Conservation (phyloP, 208 protist species). For the Wallacemonas sp. region DNA sequence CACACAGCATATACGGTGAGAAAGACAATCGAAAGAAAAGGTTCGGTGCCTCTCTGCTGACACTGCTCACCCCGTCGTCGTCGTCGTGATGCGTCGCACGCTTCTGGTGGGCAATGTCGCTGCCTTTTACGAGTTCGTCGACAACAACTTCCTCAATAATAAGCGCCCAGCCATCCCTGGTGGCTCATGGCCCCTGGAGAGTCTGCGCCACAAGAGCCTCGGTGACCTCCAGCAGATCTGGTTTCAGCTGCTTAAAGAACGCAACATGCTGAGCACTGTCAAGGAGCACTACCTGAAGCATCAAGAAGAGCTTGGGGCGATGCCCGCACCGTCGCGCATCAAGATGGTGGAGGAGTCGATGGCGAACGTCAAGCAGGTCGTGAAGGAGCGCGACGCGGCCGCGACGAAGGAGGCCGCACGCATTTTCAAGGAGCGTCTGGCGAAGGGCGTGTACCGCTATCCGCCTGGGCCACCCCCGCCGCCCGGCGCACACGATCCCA, state of each 20-base stretch:
- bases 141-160: conserved; percentile 88
- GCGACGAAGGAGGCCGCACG: conserved; percentile 57
- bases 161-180: conserved; percentile 85
- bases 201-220: conserved; percentile 85
- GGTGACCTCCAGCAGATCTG: conserved; percentile 93
- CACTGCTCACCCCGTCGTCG: neutral
- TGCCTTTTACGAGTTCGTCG: conserved; percentile 90
- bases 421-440: conserved; percentile 75
- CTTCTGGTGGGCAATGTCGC: conserved; percentile 34
- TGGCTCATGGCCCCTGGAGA: conserved; percentile 81
- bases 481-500: conserved; percentile 54
- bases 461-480: conserved; percentile 83
- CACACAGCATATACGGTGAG: no score
- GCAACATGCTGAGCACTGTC: conserved; percentile 86
- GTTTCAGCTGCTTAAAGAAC: conserved; percentile 89
- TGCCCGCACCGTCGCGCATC: conserved; percentile 84
- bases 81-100: conserved; percentile 26
- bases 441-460: conserved; percentile 76
- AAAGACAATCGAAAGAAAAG: neutral
- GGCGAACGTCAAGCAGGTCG: conserved; percentile 73
- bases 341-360: conserved; percentile 86
- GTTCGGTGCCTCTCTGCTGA: neutral
- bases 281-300: conserved; percentile 89
- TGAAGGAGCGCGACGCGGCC: conserved; percentile 80
- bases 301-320: conserved; percentile 88